Evolutionary conservation across 768 basidiomycete genomes (phyloP), one percentile per base, ranked within the genome.

Genomic region (Kwoniella sp.): DNA sequence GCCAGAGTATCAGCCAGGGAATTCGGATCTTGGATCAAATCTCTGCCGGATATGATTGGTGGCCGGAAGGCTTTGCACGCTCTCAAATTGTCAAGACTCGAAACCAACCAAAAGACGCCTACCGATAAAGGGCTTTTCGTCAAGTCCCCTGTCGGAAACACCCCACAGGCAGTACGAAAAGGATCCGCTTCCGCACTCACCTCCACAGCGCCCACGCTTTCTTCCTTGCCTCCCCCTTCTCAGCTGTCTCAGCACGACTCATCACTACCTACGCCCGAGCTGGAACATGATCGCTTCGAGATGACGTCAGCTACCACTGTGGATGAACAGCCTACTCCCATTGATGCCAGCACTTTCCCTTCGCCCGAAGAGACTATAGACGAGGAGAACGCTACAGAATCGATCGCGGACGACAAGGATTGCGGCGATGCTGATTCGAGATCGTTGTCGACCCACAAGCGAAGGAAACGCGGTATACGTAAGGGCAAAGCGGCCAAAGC

Each of bases 21-120:
- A 61, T 91, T 99, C 73, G 93, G 92, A 12, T 74, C 79, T 44
- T 99, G 95, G 95, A 83, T 88, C 60, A 87, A 86, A 79, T 87
- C 88, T 69, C 83, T 99, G n/a, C 90, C 91, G 25, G 81, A 84
- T 26, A 83, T 91, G 56, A 83, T 95, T 54, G 85, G 65, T 29
- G 78, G 78, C 0, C 60, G 71, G 33, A 73, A 73, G 58, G 78
- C 78, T 6, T 57, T 79, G 7, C 58, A 66, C 29, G 67, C 67
- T 21, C 60, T 79, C 33, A 71, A 72, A 54, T 54, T 72, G 24
- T 60, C 72, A 9, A 48, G 67, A 47, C 30, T 67, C 50, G 65
- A 70, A 40, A 40, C 44, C 48, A 52, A 47, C 21, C 53, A 60
- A n/a, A 54, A 65, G 27, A 48, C 40, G 13, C 36, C 47, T 36